phyloP scores from a whole-genome alignment of 2,329 filamentous ascomycete species.

The Trichoderma polysporum region DNA sequence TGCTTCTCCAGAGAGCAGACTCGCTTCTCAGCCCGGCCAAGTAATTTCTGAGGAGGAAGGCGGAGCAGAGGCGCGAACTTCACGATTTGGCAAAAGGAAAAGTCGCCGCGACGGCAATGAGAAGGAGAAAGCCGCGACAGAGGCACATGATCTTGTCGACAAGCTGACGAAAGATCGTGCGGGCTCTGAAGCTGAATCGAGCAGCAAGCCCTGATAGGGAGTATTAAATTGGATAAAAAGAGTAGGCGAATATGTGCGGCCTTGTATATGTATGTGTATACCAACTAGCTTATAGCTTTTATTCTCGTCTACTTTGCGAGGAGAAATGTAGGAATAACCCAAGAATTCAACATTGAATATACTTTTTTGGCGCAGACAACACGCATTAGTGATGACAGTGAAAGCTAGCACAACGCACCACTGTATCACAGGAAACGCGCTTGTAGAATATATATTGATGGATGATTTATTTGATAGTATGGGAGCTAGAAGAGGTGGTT shows the following conservation, averaged over 20 bases:
- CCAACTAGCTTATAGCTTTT: not conserved
- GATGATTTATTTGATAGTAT: too few relatives aligned
- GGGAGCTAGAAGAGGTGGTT: not conserved
- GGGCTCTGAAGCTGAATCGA: not conserved
- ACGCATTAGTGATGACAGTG: not conserved
- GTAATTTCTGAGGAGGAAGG: not conserved
- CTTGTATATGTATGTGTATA: not conserved
- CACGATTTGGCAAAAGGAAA: conserved; percentile 6
- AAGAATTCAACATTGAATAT: not conserved
- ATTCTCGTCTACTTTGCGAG: not conserved
- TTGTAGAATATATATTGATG: too few relatives aligned
- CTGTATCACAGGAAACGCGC: too few relatives aligned
- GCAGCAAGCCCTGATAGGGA: not conserved
- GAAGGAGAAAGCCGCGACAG: conserved; percentile 13
- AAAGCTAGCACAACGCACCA: not conserved
- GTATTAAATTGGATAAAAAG: not conserved
- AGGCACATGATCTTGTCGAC: conserved; percentile 18
- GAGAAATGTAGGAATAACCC: not conserved
- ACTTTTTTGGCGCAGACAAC: not conserved
- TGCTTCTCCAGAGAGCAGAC: not conserved
- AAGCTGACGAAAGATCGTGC: conserved; percentile 14
- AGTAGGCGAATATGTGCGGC: not conserved
- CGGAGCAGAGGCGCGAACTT: not conserved
- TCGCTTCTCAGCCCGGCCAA: not conserved
- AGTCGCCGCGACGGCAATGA: not conserved